Conservation (phyloP, 23 red algal genomes). For the Pyropia haitanensis region DNA sequence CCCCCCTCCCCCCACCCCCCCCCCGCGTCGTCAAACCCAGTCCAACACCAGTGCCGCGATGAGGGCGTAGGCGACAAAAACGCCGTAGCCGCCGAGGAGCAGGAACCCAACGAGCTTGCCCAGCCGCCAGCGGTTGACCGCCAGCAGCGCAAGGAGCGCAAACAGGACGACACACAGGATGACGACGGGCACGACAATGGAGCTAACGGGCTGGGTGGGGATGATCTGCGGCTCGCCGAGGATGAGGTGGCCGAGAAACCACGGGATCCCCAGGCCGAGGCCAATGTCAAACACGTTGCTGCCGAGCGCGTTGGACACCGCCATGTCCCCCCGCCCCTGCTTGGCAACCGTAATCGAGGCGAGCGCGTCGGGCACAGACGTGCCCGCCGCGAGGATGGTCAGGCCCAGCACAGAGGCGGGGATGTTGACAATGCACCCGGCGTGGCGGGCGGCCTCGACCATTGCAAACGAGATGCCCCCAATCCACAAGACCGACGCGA, state of each 20-base stretch:
- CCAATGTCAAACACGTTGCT: slow-evolving; percentile 71
- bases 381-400: slow-evolving; percentile 57
- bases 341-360: slow-evolving; percentile 45
- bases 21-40: too few species aligned
- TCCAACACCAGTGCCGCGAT: slow-evolving; percentile 32
- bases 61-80: slow-evolving; percentile 47
- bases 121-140: slow-evolving; percentile 38
- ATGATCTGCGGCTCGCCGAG: slow-evolving; percentile 1
- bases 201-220: slow-evolving; percentile 25
- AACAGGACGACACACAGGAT: slow-evolving; percentile 60
- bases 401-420: slow-evolving; percentile 45
- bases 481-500: slow-evolving; percentile 40
- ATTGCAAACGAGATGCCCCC: slow-evolving; percentile 57
- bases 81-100: slow-evolving; percentile 39
- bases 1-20: too few species aligned
- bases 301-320: slow-evolving; percentile 59
- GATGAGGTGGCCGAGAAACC: slow-evolving; percentile 38
- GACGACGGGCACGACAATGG: slow-evolving; percentile 44
- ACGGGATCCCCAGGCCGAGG: slow-evolving; percentile 55
- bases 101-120: slow-evolving; percentile 40
- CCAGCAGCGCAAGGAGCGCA: slow-evolving; percentile 17
- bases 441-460: slow-evolving; percentile 51
- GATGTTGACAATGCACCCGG: slow-evolving; percentile 56
- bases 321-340: slow-evolving; percentile 50
- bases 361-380: slow-evolving; percentile 61